Evolutionary conservation across 2,329 filamentous ascomycete genomes (phyloP).

Genomic region (Apiospora rasikravindrae): DNA sequence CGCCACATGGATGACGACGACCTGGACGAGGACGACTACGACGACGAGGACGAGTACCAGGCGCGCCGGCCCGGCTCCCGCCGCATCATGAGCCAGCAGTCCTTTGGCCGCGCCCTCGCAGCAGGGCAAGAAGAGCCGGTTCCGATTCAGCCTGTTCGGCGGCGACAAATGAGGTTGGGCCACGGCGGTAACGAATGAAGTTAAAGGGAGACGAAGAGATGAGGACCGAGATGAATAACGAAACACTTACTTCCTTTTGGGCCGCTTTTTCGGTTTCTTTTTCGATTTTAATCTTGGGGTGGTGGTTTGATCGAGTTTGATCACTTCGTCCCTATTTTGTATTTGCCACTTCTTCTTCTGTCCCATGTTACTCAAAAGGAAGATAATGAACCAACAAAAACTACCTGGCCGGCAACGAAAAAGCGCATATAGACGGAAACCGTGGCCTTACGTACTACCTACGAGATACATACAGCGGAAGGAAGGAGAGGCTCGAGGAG

Average conservation of each 20-base stretch:
- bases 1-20: constrained; percentile 32
- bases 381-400: constrained; percentile 1
- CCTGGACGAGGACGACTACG: constrained; percentile 29
- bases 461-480: neutral
- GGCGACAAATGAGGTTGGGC: constrained; percentile 24
- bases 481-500: neutral
- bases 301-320: neutral
- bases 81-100: constrained; percentile 39
- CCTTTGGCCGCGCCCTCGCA: constrained; percentile 37
- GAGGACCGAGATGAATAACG: constrained; percentile 3
- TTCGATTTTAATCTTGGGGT: neutral
- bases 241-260: neutral
- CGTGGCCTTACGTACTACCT: neutral
- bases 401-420: neutral
- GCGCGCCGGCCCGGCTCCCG: constrained; percentile 31
- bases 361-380: neutral
- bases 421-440: constrained; percentile 7
- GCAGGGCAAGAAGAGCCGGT: constrained; percentile 35
- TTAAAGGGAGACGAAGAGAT: neutral
- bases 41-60: constrained; percentile 20
- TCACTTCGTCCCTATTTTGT: neutral
- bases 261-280: neutral
- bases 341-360: neutral
- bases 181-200: neutral
- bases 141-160: constrained; percentile 38